A percentile compares a stretch with the other conserved stretches of the same genome.
Conservation (phyloP, 257 asterid species). For the Coffea eugenioides region DNA sequence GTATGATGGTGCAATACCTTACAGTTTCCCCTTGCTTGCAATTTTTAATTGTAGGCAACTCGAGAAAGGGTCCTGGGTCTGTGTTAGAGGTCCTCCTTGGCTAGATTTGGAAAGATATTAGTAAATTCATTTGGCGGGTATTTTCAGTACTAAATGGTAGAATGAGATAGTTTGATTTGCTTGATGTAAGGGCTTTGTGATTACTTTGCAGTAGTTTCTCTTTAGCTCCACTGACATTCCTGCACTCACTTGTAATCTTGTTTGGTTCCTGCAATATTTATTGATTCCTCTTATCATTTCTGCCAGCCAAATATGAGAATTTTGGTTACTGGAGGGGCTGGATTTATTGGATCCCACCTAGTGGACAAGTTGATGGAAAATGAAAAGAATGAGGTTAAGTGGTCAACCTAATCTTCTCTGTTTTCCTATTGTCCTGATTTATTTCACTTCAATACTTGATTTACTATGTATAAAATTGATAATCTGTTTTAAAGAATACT, state of each 20-base stretch:
- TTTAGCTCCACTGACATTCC: background rate
- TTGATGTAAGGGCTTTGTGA: background rate
- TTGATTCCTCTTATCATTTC: background rate
- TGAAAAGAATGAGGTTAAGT: slow-evolving; percentile 52
- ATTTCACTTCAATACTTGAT: background rate
- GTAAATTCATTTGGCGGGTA: background rate
- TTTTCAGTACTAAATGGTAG: background rate
- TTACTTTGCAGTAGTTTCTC: background rate
- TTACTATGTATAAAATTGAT: background rate
- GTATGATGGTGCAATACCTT: background rate
- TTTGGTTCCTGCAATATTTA: background rate
- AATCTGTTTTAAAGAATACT: no score
- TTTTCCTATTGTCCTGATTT: background rate
- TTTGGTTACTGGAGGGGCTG: slow-evolving; percentile 58
- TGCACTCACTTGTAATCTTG: background rate
- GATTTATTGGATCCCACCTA: slow-evolving; percentile 54
- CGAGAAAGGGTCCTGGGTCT: background rate
- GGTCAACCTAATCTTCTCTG: background rate
- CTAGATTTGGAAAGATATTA: background rate
- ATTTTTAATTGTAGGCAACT: background rate
- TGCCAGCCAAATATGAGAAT: slow-evolving; percentile 54
- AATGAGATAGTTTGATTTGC: background rate
- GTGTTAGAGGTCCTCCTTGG: background rate
- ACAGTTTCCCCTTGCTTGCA: no score
- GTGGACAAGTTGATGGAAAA: slow-evolving; percentile 53